Evolutionary conservation across 2,329 filamentous ascomycete genomes (phyloP), one percentile per base, ranked within the genome.

Genomic region (Aspergillus felis): DNA sequence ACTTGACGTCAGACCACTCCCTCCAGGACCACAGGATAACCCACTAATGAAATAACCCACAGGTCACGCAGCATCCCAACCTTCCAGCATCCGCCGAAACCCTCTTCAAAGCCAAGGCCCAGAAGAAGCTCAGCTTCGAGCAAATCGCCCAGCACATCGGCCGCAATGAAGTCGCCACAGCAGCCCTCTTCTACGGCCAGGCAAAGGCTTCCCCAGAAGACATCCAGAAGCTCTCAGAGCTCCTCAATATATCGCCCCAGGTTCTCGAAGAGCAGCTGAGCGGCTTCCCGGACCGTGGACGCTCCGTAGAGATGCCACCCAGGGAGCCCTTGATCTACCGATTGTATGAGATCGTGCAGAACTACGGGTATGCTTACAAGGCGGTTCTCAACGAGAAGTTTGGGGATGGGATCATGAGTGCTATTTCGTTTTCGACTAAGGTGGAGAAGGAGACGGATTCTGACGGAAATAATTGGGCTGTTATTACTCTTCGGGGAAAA

Each of bases 301-400:
- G 86, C 54, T 84, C 87, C 0, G 85, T 91, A 1, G 88, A 91
- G 57, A 92, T 94, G 90, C 91, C 90, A 0, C 90, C 90, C 0
- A 87, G 84, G 58, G 91, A 96, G 72, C 91, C 91, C 4, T 76
- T 95, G 65, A 92, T 97, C 70, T 97, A 97, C 75, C 82, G 93
- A 2, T 74, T 97, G 58, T 97, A 91, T 74, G 93, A 97, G 81
- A 89, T 97, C 71, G 88, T 97, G 61, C 92, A 97, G 79, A 97
- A 96, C 74, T 97, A 97, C 70, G 93, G 93, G 1, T 95, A 96
- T 74, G 90, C 92, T 0, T 97, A 95, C 78, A 97, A 97, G 82
- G 92, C 92, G 0, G 84, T 97, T 4, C 73, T 97, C 74, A 97
- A 97, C 66, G 93, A 97, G 83, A 97, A 97, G 81, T 92, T 91